phyloP scores from a whole-genome alignment of 352 stramenopile genomes.

The Blastocystis sp. region DNA sequence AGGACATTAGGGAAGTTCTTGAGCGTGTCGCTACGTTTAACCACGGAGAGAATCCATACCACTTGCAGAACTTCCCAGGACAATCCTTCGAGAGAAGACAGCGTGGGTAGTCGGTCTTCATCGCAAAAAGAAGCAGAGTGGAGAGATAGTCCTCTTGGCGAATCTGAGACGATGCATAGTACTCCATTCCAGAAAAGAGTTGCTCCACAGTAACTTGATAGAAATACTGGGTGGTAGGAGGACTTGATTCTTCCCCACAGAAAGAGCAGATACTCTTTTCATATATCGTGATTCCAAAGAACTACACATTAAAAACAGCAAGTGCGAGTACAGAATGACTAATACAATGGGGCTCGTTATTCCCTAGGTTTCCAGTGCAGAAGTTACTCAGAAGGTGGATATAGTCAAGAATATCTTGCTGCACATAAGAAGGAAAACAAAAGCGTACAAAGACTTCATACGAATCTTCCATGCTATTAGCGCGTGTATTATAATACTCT shows the following conservation, averaged over 20 bases:
- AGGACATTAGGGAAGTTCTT: constrained; percentile 13
- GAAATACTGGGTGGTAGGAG: neutral
- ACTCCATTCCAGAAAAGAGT: constrained; percentile 44
- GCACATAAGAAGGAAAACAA: neutral
- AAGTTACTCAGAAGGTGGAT: constrained; percentile 13
- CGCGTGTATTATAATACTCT: neutral
- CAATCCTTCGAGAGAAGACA: constrained; percentile 14
- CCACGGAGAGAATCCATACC: neutral
- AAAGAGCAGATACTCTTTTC: constrained; percentile 54
- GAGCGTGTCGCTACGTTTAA: neutral
- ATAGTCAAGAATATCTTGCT: constrained; percentile 52
- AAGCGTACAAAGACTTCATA: constrained; percentile 40
- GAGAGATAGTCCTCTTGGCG: neutral
- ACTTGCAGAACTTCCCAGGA: constrained; percentile 40
- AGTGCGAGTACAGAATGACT: neutral
- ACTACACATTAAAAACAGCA: neutral
- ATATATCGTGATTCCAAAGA: constrained; percentile 25
- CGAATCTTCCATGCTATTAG: constrained; percentile 35
- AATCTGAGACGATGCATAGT: constrained; percentile 30
- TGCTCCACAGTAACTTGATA: constrained; percentile 51
- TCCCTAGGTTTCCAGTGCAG: neutral
- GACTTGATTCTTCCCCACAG: constrained; percentile 37
- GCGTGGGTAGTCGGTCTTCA: constrained; percentile 56
- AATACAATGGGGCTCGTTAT: neutral
- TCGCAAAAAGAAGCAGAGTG: constrained; percentile 1